Evolutionary conservation across 805 yeast species (phyloP).

Genomic region (Wickerhamomyces subpelliculosus): DNA sequence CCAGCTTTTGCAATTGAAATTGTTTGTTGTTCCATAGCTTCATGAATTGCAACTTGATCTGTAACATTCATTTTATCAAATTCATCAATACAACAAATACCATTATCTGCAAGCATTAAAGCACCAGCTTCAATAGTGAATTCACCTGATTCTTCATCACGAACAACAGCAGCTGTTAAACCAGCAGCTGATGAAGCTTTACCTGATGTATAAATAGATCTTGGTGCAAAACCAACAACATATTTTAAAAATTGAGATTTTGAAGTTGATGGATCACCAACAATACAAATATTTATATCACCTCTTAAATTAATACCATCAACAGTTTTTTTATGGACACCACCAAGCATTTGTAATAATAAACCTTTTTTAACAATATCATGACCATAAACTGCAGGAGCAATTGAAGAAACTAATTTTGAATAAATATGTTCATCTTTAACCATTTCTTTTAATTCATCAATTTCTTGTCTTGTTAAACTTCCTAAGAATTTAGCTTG

Average conservation of each 20-base stretch:
- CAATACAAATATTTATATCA: constrained; percentile 92
- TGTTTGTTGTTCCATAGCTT: constrained; percentile 99
- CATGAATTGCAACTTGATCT: constrained; percentile 98
- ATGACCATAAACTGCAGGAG: constrained; percentile 96
- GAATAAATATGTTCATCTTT: constrained; percentile 80
- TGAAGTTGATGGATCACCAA: constrained; percentile 97
- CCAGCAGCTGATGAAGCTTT: constrained; percentile 99
- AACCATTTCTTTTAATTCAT: constrained; percentile 84
- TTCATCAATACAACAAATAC: constrained; percentile 97
- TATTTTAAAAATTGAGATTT: constrained; percentile 94
- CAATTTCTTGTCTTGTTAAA: constrained; percentile 73
- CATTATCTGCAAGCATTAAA: constrained; percentile 95
- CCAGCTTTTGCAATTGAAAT: constrained; percentile 98
- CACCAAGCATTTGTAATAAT: constrained; percentile 81
- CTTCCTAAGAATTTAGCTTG: constrained; percentile 78
- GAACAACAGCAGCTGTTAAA: constrained; percentile 94
- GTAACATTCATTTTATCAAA: constrained; percentile 94
- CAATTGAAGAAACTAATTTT: constrained; percentile 79
- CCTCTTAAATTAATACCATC: constrained; percentile 96
- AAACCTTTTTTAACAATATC: constrained; percentile 91
- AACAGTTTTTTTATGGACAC: constrained; percentile 88
- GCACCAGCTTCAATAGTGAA: constrained; percentile 99
- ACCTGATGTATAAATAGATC: constrained; percentile 96
- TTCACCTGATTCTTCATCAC: constrained; percentile 96
- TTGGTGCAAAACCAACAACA: constrained; percentile 83